Percentiles rank a stretch among this genome's conserved stretches.
Conservation (phyloP, 768 basidiomycete genomes). For the Gymnopilus dilepis region DNA sequence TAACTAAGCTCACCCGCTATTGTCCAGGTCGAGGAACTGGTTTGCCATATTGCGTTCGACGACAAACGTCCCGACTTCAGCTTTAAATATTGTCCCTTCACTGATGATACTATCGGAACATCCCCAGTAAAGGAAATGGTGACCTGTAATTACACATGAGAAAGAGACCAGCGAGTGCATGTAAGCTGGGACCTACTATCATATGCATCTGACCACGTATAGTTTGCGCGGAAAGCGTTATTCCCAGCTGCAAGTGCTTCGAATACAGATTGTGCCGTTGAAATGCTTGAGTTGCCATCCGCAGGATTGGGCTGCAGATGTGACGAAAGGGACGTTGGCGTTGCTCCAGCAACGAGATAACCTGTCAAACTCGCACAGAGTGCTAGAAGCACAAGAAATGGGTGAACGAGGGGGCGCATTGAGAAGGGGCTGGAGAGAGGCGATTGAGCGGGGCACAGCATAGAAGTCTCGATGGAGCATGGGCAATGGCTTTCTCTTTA, state of each 20-base stretch:
- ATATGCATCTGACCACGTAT: slow-evolving; percentile 30
- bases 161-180: slow-evolving; percentile 26
- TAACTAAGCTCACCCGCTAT: slow-evolving; percentile 36
- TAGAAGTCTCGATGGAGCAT: too few relatives aligned
- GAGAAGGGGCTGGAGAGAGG: too few relatives aligned
- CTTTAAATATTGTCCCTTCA: slow-evolving; percentile 44
- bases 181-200: too few relatives aligned
- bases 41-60: slow-evolving; percentile 47
- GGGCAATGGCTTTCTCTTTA: too few relatives aligned
- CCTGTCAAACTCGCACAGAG: too few relatives aligned
- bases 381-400: too few relatives aligned
- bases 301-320: too few relatives aligned
- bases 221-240: slow-evolving; percentile 34
- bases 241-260: slow-evolving; percentile 37
- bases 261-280: slow-evolving; percentile 5
- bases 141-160: slow-evolving; percentile 23
- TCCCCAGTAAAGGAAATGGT: slow-evolving; percentile 42
- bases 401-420: too few relatives aligned
- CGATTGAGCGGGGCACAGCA: too few relatives aligned
- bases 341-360: too few relatives aligned
- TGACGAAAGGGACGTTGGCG: too few relatives aligned
- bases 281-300: too few relatives aligned
- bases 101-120: slow-evolving; percentile 46
- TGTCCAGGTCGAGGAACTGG: slow-evolving; percentile 42
- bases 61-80: slow-evolving; percentile 44